Evolutionary conservation across 1,139 yeast species (phyloP).

Genomic region (Taiozyma sp.): DNA sequence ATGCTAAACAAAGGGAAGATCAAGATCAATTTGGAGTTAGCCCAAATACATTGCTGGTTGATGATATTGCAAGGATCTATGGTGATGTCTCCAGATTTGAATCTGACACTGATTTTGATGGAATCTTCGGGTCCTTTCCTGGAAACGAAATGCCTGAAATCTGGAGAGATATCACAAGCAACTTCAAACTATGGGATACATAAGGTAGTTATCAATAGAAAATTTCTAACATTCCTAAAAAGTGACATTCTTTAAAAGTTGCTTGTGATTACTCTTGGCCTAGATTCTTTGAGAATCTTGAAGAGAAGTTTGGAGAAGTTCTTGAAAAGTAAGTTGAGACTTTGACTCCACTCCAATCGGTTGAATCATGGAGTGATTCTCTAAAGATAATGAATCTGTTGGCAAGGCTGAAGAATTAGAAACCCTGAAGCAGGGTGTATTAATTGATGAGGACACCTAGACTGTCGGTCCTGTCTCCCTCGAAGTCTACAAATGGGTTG

Average conservation of each 20-base stretch:
- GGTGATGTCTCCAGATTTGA: conserved; percentile 10
- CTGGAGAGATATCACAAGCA: conserved; percentile 17
- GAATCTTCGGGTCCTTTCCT: not conserved
- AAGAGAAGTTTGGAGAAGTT: no score
- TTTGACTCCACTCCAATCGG: no score
- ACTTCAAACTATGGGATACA: conserved; percentile 19
- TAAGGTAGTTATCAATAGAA: conserved; percentile 3
- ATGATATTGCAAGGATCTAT: conserved; percentile 16
- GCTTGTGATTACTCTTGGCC: not conserved
- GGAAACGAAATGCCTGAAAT: conserved; percentile 10
- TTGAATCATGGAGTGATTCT: no score
- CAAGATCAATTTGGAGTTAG: conserved; percentile 1
- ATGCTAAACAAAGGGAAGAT: no score
- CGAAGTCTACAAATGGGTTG: no score
- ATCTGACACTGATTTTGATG: not conserved
- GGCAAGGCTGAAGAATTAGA: no score
- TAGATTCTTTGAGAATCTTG: no score
- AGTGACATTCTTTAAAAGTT: not conserved
- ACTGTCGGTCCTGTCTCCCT: no score
- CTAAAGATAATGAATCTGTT: no score
- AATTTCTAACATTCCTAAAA: not conserved
- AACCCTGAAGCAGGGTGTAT: no score
- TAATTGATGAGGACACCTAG: no score
- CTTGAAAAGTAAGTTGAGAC: no score
- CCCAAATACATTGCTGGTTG: conserved; percentile 14